Evolutionary conservation across 1,284 basidiomycete species (phyloP), one percentile per base, ranked within the genome.

Genomic region (Meira nashicola): DNA sequence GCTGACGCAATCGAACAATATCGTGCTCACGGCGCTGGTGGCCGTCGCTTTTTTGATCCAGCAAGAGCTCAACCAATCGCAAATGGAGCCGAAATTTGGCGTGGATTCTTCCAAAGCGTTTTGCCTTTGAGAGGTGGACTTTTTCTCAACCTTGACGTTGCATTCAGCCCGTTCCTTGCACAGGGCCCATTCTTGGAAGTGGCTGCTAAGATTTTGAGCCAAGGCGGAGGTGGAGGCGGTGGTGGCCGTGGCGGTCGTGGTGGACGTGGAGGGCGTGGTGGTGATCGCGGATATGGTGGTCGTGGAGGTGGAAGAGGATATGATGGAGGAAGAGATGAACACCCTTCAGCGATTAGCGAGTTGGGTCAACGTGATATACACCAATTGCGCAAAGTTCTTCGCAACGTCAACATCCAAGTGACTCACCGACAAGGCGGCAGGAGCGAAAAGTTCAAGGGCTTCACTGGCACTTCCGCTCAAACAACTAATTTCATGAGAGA

Each of bases 71-170:
- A 64, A 2, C 55, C 62, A 12, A 69, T 70, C 55, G 10, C 63
- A 2, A 54, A 62, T 43, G 71, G 70, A 19, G 67, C 65, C 17
- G 64, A 67, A 25, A 65, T 73, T 49, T 59, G 63, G 48, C 60
- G 60, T 21, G 71, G 71, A 0, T 52, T 54, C 61, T 73, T 71
- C 62, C 69, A 71, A 49, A 65, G 62, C 6, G 67, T 64, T 23
- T 64, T 68, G 14, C 65, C 69, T 39, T 65, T 64, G n/a, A 55
- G 59, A 8, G 50, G 56, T 2, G 71, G 71, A 28, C 58, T 68
- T 15, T 65, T 71, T n/a, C 55, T 73, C 60, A 73, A 73, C 50
- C 54, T 73, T 39, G 71, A 73, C 57, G 65, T 64, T 1, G 62
- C 67, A 37, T 73, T 65, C 58, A 62, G 65, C 0, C 64, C 68